Conservation (phyloP, 2,329 filamentous ascomycete genomes). For the Epichloe amarillans region DNA sequence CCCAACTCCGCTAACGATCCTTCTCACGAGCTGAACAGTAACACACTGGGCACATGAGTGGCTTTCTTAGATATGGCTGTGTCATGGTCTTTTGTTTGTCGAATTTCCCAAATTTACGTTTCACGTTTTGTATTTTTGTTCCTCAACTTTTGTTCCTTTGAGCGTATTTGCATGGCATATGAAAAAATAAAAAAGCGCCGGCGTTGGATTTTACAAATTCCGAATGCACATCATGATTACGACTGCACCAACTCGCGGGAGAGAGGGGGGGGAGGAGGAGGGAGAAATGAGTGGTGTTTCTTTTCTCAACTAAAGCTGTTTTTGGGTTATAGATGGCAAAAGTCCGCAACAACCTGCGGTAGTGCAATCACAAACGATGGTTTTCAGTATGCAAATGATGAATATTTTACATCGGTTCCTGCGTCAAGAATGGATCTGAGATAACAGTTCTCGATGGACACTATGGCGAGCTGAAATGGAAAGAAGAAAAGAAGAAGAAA, state of each 20-base stretch:
- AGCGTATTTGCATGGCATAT: slow-evolving; percentile 24
- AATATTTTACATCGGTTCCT: neutral
- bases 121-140: slow-evolving; percentile 4
- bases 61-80: too few species aligned
- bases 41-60: slow-evolving; percentile 22
- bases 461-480: slow-evolving; percentile 6
- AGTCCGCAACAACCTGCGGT: neutral
- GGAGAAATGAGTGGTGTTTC: slow-evolving; percentile 7
- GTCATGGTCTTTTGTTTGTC: neutral
- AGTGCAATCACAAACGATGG: neutral
- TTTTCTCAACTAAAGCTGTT: slow-evolving; percentile 8
- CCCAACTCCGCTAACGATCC: slow-evolving; percentile 49
- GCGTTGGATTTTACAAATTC: slow-evolving; percentile 21
- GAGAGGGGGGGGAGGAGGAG: slow-evolving; percentile 2
- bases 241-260: slow-evolving; percentile 12
- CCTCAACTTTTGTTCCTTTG: slow-evolving; percentile 17
- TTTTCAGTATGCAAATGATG: neutral
- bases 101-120: neutral
- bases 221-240: slow-evolving; percentile 17
- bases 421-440: neutral
- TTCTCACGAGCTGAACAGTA: slow-evolving; percentile 63
- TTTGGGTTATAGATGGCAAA: slow-evolving; percentile 15
- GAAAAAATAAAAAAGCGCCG: slow-evolving; percentile 15
- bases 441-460: slow-evolving; percentile 2
- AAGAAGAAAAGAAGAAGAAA: slow-evolving; percentile 6